Evolutionary conservation across 306 rosid species (phyloP).

Genomic region (Glycyrrhiza uralensis): DNA sequence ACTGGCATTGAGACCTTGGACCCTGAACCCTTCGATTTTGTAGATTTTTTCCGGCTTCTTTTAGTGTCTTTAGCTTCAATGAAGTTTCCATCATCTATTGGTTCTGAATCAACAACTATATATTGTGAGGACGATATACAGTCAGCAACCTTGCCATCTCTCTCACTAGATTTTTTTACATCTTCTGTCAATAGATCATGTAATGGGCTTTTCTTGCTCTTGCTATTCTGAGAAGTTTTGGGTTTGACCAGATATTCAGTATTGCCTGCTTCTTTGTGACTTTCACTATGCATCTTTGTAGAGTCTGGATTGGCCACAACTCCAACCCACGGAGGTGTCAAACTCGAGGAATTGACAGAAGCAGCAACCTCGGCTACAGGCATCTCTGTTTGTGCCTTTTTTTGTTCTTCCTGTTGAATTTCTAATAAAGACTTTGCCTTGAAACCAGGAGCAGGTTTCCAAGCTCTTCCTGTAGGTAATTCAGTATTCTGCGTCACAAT

Average conservation of each 20-base stretch:
- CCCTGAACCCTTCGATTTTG: conserved; percentile 67
- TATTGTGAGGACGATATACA: conserved; percentile 31
- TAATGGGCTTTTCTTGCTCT: conserved; percentile 66
- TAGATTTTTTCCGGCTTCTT: conserved; percentile 77
- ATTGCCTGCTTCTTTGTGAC: conserved; percentile 39
- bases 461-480: conserved; percentile 54
- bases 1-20: conserved; percentile 38
- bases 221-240: conserved; percentile 38
- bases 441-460: conserved; percentile 88
- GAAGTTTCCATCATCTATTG: conserved; percentile 61
- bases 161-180: conserved; percentile 60
- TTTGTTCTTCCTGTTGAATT: conserved; percentile 95
- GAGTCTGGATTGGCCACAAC: conserved; percentile 58
- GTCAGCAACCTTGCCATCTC: conserved; percentile 47
- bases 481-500: conserved; percentile 41
- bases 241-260: conserved; percentile 37
- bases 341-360: conserved; percentile 48
- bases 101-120: conserved; percentile 37
- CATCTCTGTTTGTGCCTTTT: conserved; percentile 55
- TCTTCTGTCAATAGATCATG: conserved; percentile 90
- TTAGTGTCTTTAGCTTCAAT: conserved; percentile 86
- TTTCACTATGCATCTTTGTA: conserved; percentile 44
- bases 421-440: conserved; percentile 83
- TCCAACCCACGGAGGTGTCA: conserved; percentile 75
- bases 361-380: conserved; percentile 52